Evolutionary conservation across 2,329 filamentous ascomycete genomes (phyloP), one percentile per base, ranked within the genome.

Genomic region (Verticillium zaregamsianum): DNA sequence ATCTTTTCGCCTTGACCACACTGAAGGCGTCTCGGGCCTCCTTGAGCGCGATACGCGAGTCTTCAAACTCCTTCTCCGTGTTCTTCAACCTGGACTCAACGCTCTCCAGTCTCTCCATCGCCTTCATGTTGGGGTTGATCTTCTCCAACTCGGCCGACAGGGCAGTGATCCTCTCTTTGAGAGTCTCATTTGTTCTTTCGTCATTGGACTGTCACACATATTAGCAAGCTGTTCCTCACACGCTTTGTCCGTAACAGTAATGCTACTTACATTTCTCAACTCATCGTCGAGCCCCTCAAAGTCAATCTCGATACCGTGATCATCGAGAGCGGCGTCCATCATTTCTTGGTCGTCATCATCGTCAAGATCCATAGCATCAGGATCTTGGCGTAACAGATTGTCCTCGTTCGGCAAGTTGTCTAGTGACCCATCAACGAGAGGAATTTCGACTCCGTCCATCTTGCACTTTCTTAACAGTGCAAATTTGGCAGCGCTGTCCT

Each of bases 61-160:
- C 87, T 67, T 96, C 92, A 71, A 93, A 98, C 68, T 97, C 93
- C 68, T 91, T 88, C 69, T 97, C 93, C 1, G 92, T 94, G 63
- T 89, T 85, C 66, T 91, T 89, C 28, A 97, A 88, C 64, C 93
- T 89, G 59, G 87, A 85, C 74, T 96, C 91, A 9, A 96, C 93
- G 25, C 88, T 89, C 71, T 95, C 91, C 5, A 99, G 83, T 58
- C 94, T 91, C 72, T 98, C 93, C 76, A 93, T 92, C 9, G 94
- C 95, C 69, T 94, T 92, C 87, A 97, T 96, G 75, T 99, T 98
- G 31, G 95, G 95, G 64, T 95, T 93, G 75, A 98, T 89, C 76
- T 97, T 97, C 72, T 97, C 93, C 23, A 99, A 86, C 68, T 97
- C 91, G 35, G 84, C 80, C 55, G 88, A 88, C 11, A 99, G 82